Evolutionary conservation across 2,329 filamentous ascomycete species (phyloP).

Genomic region (Albifimbria verrucaria): DNA sequence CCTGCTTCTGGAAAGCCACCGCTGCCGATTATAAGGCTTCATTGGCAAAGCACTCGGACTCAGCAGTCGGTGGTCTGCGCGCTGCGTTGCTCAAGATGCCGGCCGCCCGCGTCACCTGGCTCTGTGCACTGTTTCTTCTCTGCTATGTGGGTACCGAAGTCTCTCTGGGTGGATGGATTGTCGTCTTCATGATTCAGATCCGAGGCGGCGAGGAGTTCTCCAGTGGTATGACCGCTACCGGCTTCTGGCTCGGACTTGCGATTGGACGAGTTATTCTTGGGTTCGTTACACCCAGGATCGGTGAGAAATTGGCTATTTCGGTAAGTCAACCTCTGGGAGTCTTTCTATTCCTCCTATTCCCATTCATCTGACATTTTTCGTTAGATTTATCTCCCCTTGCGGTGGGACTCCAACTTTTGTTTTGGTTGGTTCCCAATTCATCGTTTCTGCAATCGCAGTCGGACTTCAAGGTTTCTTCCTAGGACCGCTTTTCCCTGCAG

Average conservation of each 20-base stretch:
- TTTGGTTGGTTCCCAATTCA: conserved; percentile 81
- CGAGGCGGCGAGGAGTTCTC: conserved; percentile 66
- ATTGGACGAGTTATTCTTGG: conserved; percentile 69
- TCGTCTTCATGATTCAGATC: conserved; percentile 81
- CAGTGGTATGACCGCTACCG: conserved; percentile 71
- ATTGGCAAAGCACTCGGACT: conserved; percentile 24
- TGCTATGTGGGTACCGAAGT: conserved; percentile 79
- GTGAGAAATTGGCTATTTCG: conserved; percentile 64
- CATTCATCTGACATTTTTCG: background rate
- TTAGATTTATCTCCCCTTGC: conserved; percentile 57
- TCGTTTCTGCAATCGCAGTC: conserved; percentile 70
- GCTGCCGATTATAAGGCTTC: conserved; percentile 45
- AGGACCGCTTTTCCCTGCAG: conserved; percentile 74
- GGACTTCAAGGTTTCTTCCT: conserved; percentile 74
- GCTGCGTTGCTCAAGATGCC: conserved; percentile 1
- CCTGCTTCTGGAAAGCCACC: conserved; percentile 63
- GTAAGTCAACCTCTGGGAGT: conserved; percentile 12
- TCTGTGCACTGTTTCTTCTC: conserved; percentile 71
- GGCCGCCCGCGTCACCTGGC: conserved; percentile 58
- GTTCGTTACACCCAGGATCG: conserved; percentile 70
- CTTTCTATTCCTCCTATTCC: background rate
- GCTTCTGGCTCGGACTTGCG: conserved; percentile 83
- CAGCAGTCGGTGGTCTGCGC: background rate
- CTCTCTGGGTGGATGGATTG: conserved; percentile 73
- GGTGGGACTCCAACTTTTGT: conserved; percentile 65